phyloP scores from a whole-genome alignment of 78 protist species.

The Isochrysis galbana region DNA sequence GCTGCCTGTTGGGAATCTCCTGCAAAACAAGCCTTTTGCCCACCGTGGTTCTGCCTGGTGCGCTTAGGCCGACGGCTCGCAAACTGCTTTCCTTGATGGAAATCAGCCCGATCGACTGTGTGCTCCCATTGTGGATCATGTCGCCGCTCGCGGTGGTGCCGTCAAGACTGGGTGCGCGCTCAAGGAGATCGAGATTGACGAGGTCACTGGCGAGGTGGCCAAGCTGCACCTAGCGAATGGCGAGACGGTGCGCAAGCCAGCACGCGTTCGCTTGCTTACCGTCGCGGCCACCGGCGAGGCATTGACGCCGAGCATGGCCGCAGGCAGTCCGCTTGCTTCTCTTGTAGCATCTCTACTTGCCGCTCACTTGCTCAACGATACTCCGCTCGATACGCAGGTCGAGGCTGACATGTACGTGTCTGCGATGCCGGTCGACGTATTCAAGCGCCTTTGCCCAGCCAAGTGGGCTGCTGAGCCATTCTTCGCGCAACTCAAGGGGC shows the following conservation, averaged over 20 bases:
- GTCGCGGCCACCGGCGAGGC: too few species aligned
- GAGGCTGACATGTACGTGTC: slow-evolving; percentile 43
- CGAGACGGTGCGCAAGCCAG: too few species aligned
- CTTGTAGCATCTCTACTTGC: too few species aligned
- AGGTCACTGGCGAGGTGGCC: neutral
- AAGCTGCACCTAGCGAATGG: neutral
- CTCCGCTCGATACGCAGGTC: too few species aligned
- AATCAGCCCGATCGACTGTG: slow-evolving; percentile 55
- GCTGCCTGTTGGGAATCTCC: too few species aligned
- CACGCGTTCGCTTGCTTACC: too few species aligned
- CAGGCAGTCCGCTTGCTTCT: too few species aligned
- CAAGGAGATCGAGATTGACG: neutral
- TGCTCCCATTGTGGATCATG: slow-evolving; percentile 34
- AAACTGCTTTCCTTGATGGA: slow-evolving; percentile 48
- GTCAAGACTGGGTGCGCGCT: slow-evolving; percentile 1
- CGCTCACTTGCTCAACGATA: too few species aligned
- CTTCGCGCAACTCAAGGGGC: slow-evolving; percentile 23
- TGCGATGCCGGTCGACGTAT: slow-evolving; percentile 55
- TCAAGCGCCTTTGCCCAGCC: slow-evolving; percentile 33
- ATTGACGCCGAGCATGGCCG: too few species aligned
- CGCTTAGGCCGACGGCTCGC: neutral
- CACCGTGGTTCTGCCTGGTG: too few species aligned
- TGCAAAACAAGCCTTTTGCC: too few species aligned
- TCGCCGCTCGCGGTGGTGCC: slow-evolving; percentile 38
- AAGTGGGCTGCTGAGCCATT: slow-evolving; percentile 25